Evolutionary conservation across 345 rosid species (phyloP), one percentile per base, ranked within the genome.

Genomic region (Salix dunnii): DNA sequence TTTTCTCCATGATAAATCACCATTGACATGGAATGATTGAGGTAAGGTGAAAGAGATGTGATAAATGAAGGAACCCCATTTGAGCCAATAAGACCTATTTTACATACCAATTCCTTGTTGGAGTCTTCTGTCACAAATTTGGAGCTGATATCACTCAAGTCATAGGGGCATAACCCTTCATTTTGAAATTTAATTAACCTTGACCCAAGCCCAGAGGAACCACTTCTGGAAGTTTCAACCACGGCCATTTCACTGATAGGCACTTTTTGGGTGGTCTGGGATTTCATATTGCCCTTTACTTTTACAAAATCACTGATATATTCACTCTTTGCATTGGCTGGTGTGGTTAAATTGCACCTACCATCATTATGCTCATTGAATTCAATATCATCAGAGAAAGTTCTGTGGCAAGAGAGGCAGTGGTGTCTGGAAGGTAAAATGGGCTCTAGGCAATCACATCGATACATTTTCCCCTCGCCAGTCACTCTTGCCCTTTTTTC

Each of bases 401-500:
- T 93, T 81, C 25, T 91, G 84, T 96, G 99, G 88, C 99, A 96
- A 75, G 86, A 82, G 69, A 75, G 74, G 79, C 99, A 96, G 79
- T 96, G 99, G 81, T 76, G 78, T 88, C 89, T 87, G 36, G 92
- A 88, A 77, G 94, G 90, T 90, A 89, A 91, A 72, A 91, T 85
- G 31, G 87, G 90, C 88, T 96, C 99, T 72, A 96, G 85, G 80
- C 99, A 96, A 78, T 86, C 87, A 62, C 99, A 96, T 61, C 97
- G 82, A 62, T 83, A 89, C 77, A 87, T 84, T 80, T 85, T 90
- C 68, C 90, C 96, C 76, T 71, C 86, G 73, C 78, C 80, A 36
- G 62, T 80, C 75, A 84, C 72, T 78, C 80, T 85, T 65, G 81
- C 84, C 85, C 84, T 87, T 82, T 90, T 88, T 71, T 87, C 91